Base-by-base conservation (phyloP, 2,329 filamentous ascomycete genomes). In the Hypoxylon sp. region DNA sequence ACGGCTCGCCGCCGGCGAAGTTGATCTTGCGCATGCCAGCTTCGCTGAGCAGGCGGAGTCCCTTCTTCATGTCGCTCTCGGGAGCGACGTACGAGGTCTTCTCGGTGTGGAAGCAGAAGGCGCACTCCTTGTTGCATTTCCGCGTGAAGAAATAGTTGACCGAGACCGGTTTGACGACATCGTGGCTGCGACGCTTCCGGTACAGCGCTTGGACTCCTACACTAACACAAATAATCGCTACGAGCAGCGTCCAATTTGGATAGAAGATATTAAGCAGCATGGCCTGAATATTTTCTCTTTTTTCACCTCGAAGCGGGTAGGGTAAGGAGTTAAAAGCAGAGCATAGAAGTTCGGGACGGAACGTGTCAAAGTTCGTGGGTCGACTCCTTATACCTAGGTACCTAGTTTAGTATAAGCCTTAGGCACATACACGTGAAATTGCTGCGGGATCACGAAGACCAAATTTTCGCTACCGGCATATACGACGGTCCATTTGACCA, bases 91-190 rank as follows among this genome's bases (percentile, higher is more conserved):
- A 73, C 2, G 80, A 83, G 0, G 78, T 79, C 34, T 77, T 85
- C 6, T 79, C 83, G 1, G 84, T 87, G 71, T 87, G 84, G 75
- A 87, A 87, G 72, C 84, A 87, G 74, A 87, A 87, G 7, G 78
- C 80, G 70, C 84, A 86, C 6, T 70, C 71, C 24, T 80, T 78
- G 73, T 83, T 84, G 71, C 81, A 84, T 70, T 79, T 76, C n/a
- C 81, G 75, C 0, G 79, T 78, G 65, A 80, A 80, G 68, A 78
- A 75, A 67, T 81, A 84, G 68, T 83, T 84, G 43, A 84, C 81
- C 0, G 79, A 81, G 34, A 83, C 56, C 5, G 71, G 71, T 13
- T 49, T 62, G 32, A 43, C 50, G 17, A 11, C 6, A 15, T 65
- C 41, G 28, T 48, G 17, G 17, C 3, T 26, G 24, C 6, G 26